Evolutionary conservation across 192 early-diverging fungal genomes (phyloP), one percentile per base, ranked within the genome.

Genomic region (Coemansia asiatica): DNA sequence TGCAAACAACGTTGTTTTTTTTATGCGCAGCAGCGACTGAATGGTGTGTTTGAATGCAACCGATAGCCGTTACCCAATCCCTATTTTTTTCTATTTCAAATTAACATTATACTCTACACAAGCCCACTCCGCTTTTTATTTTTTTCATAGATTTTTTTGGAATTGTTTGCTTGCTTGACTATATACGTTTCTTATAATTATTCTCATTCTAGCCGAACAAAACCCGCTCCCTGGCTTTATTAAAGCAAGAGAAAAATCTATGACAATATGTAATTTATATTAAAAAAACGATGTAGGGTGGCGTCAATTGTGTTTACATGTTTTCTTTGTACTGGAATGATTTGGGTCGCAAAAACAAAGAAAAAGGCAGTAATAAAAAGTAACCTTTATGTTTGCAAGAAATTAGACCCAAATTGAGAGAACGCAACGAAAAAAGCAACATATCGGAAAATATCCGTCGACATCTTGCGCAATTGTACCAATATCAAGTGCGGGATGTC

Each of bases 1-100:
- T 59, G 56, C 56, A 59, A 38, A 59, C 31, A 16, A 31, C 56
- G 36, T 31, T 59, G 48, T 51, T 60, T 27, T 66, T 56, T 27
- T 19, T 63, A 10, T 38, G 40, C 40, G 40, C 40, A 44, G 40
- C 40, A 44, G 40, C 13, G 16, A 44, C 40, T 3, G 16, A 33
- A 33, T 6, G 31, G 4, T 3, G 31, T 44, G 40, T 16, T 44
- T 44, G 40, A 44, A 44, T 44, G 40, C 16, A 44, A 4, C 40
- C 40, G 40, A 44, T 44, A 44, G 40, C 40, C 40, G 40, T 15
- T 44, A 44, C 16, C 40, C 8, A 15, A 44, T 44, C 40, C 40
- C 40, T 44, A 44, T 15, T 44, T 44, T 44, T 16, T 13, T 44
- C 16, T 18, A 63, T 31, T 50, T 33, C 58, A 33, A 25, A 56